Conservation (phyloP, 306 rosid species). For the Sicyos baderoa region DNA sequence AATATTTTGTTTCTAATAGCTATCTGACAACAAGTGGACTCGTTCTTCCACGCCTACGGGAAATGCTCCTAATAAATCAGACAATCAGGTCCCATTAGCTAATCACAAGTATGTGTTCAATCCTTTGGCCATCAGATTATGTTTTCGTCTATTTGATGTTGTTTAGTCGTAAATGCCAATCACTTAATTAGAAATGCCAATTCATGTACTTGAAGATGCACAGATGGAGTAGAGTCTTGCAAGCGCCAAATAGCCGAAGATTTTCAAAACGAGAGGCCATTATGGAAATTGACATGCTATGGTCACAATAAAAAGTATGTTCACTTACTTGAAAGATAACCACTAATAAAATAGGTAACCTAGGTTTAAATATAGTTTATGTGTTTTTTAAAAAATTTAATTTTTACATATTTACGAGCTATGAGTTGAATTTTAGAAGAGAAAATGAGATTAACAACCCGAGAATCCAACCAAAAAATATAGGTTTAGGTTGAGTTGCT, state of each 20-base stretch:
- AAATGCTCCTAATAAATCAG: constrained; percentile 33
- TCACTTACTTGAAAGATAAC: background rate
- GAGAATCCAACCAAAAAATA: too few species aligned
- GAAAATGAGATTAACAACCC: too few species aligned
- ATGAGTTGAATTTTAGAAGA: too few species aligned
- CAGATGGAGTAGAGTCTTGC: constrained; percentile 72
- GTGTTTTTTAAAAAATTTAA: too few species aligned
- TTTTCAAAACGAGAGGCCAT: constrained; percentile 64
- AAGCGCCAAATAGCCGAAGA: constrained; percentile 62
- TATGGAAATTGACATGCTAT: constrained; percentile 88
- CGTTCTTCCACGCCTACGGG: constrained; percentile 33
- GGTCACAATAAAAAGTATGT: constrained; percentile 63
- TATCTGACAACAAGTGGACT: constrained; percentile 75
- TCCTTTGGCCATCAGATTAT: constrained; percentile 16
- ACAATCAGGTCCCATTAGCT: constrained; percentile 35
- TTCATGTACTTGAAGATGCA: constrained; percentile 51
- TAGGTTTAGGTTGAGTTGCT: too few species aligned
- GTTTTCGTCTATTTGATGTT: constrained; percentile 17
- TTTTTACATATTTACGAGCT: too few species aligned
- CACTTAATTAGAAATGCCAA: background rate
- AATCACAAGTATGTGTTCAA: constrained; percentile 49
- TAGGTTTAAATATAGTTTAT: too few species aligned
- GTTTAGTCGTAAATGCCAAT: background rate
- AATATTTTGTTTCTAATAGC: constrained; percentile 35
- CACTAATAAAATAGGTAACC: too few species aligned